phyloP scores from a whole-genome alignment of 108 stramenopile genomes.

The Cylindrotheca fusiformis region DNA sequence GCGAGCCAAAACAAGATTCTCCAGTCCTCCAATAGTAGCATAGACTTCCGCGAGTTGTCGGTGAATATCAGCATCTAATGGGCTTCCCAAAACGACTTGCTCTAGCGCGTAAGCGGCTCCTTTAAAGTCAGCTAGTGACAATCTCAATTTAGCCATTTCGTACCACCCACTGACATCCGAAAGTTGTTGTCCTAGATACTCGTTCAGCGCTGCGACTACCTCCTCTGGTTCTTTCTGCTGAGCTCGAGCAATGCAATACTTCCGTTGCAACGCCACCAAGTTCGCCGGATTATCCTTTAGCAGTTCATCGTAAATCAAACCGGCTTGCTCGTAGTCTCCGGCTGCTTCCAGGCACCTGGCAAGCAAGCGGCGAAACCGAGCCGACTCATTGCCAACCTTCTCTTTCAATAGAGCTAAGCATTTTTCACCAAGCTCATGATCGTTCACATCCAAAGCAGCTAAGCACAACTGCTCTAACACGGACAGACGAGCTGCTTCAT shows the following conservation, averaged over 20 bases:
- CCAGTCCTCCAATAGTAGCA: conserved; percentile 64
- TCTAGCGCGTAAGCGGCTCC: conserved; percentile 80
- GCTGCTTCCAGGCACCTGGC: conserved; percentile 67
- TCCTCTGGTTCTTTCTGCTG: conserved; percentile 35
- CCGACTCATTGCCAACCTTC: conserved; percentile 38
- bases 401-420: conserved; percentile 35
- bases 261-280: conserved; percentile 67
- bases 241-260: conserved; percentile 69
- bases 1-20: conserved; percentile 58
- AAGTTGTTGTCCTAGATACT: conserved; percentile 52
- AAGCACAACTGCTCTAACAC: conserved; percentile 71
- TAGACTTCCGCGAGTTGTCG: conserved; percentile 69
- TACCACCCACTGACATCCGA: conserved; percentile 74
- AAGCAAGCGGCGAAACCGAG: conserved; percentile 66
- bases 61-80: conserved; percentile 65
- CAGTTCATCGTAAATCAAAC: conserved; percentile 57
- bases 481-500: conserved; percentile 50
- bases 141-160: conserved; percentile 65
- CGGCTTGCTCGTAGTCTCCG: conserved; percentile 54
- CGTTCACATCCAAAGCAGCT: conserved; percentile 55
- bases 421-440: conserved; percentile 42
- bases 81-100: conserved; percentile 75
- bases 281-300: conserved; percentile 76
- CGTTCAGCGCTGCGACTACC: conserved; percentile 55
- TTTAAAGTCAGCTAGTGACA: conserved; percentile 60